A percentile compares a stretch with the other conserved stretches of the same genome.
Evolutionary conservation across 768 basidiomycete species (phyloP).

Genomic region (Serendipita sp.): DNA sequence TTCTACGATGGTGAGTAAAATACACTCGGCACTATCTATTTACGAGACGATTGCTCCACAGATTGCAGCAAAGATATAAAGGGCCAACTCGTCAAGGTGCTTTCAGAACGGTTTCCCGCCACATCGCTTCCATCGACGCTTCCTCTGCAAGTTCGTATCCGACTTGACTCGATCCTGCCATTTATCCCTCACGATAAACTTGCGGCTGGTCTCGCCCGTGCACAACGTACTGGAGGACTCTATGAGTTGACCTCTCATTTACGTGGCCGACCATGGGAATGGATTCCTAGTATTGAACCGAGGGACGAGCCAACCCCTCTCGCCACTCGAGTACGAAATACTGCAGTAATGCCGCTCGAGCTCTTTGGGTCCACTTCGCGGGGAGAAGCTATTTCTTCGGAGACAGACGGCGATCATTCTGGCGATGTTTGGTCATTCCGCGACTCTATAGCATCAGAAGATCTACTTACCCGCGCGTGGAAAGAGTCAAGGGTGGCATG

Average conservation of each 20-base stretch:
- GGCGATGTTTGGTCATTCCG: neutral
- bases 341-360: neutral
- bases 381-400: neutral
- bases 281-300: neutral
- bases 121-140: neutral
- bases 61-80: constrained; percentile 2
- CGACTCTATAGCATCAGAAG: neutral
- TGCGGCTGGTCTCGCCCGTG: neutral
- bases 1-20: neutral
- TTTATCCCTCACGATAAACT: neutral
- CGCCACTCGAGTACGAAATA: neutral
- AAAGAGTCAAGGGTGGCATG: neutral
- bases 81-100: neutral
- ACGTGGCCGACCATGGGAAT: neutral
- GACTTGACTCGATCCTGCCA: neutral
- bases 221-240: neutral
- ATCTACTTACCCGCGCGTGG: neutral
- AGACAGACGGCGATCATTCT: neutral
- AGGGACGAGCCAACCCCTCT: neutral
- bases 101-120: neutral
- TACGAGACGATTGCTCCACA: neutral
- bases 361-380: neutral
- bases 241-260: neutral
- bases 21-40: neutral
- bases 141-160: neutral